Percentiles rank a stretch among this genome's conserved stretches.
Evolutionary conservation across 2,329 filamentous ascomycete genomes (phyloP).

Genomic region (Ophiostoma himal-ulmi): DNA sequence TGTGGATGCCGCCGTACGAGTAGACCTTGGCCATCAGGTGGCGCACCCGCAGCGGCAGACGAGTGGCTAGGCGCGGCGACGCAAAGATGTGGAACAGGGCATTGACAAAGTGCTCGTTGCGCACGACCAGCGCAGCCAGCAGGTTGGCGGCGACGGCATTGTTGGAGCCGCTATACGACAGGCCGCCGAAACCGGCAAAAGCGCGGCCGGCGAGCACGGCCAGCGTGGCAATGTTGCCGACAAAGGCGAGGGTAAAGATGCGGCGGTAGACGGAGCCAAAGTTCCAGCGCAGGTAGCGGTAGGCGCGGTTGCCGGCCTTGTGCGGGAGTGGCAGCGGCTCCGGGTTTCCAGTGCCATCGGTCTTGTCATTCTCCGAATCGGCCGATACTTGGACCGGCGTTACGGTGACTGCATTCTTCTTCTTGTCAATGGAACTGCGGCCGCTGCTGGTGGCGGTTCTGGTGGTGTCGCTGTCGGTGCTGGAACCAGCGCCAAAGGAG

Average conservation of each 20-base stretch:
- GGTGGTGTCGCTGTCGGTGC: not conserved
- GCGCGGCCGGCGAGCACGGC: conserved; percentile 23
- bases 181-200: conserved; percentile 7
- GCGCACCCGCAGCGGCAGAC: conserved; percentile 40
- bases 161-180: conserved; percentile 27
- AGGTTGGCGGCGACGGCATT: conserved; percentile 38
- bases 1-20: conserved; percentile 49
- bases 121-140: conserved; percentile 42
- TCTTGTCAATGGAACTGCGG: not conserved
- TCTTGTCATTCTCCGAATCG: not conserved
- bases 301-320: conserved; percentile 10
- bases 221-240: conserved; percentile 34
- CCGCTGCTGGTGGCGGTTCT: conserved; percentile 1
- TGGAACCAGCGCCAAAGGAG: not conserved
- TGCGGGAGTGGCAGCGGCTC: not conserved
- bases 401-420: conserved; percentile 1
- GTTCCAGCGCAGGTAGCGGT: conserved; percentile 29
- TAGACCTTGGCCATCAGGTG: conserved; percentile 46
- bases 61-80: conserved; percentile 23
- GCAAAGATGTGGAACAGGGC: conserved; percentile 41
- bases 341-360: not conserved
- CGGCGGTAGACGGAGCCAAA: conserved; percentile 37
- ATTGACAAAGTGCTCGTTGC: conserved; percentile 51
- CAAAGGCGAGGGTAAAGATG: conserved; percentile 38
- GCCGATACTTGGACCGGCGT: not conserved